Conservation (phyloP, 768 basidiomycete genomes). For the Tulasnella sp. region DNA sequence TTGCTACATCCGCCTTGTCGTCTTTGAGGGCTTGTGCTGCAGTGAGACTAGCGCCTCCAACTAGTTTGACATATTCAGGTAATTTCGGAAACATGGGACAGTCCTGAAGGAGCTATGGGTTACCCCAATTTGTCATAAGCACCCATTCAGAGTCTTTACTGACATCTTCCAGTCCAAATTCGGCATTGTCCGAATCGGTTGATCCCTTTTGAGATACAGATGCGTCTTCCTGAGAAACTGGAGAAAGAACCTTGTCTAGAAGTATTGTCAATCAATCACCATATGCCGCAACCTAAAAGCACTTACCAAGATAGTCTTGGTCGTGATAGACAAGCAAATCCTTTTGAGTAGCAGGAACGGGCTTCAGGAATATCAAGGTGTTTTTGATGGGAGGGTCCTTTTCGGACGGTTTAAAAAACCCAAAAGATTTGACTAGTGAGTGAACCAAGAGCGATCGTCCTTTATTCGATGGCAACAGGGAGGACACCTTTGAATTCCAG, state of each 20-base stretch:
- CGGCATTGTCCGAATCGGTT: constrained; percentile 20
- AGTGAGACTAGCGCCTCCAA: constrained; percentile 69
- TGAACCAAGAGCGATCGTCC: constrained; percentile 56
- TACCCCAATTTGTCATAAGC: constrained; percentile 44
- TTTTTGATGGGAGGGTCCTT: background rate
- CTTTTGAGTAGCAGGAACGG: constrained; percentile 19
- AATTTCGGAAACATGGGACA: constrained; percentile 68
- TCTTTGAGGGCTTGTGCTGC: constrained; percentile 50
- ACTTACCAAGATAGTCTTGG: constrained; percentile 24
- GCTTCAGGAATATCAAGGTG: constrained; percentile 19
- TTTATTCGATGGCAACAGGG: constrained; percentile 42
- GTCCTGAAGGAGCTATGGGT: constrained; percentile 37
- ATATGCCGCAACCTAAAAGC: background rate
- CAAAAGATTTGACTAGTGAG: constrained; percentile 42
- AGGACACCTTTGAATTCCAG: constrained; percentile 29
- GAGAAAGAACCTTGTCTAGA: background rate
- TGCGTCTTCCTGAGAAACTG: background rate
- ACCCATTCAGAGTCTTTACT: constrained; percentile 28
- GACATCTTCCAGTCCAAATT: constrained; percentile 53
- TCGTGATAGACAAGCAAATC: constrained; percentile 29
- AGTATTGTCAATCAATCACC: background rate
- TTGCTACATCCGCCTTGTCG: constrained; percentile 42
- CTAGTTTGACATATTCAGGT: constrained; percentile 48
- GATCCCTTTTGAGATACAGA: background rate
- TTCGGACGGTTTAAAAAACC: constrained; percentile 18